phyloP scores from a whole-genome alignment of 306 rosid species.

The Acacia confusa region DNA sequence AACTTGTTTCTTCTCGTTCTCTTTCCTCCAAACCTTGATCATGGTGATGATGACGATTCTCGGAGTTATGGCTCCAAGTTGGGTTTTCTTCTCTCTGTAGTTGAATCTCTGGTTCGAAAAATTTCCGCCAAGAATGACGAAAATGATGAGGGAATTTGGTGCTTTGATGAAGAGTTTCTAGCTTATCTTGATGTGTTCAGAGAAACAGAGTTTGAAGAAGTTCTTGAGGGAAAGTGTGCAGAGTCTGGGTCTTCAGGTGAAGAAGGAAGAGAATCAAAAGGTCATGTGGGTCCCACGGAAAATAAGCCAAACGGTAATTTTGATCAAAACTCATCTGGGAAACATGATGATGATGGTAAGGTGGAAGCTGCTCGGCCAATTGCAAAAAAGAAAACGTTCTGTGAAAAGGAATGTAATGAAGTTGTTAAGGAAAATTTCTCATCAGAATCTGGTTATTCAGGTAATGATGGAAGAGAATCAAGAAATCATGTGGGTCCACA shows the following conservation, averaged over 20 bases:
- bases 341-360: background rate
- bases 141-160: conserved; percentile 6
- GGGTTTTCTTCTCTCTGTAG: conserved; percentile 39
- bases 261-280: background rate
- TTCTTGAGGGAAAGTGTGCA: conserved; percentile 11
- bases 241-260: background rate
- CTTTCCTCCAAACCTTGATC: conserved; percentile 13
- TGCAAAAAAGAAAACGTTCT: background rate
- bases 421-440: background rate
- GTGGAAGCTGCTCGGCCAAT: background rate
- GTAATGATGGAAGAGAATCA: background rate
- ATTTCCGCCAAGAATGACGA: background rate
- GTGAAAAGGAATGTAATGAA: background rate
- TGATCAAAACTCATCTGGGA: background rate
- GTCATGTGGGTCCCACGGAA: background rate
- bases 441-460: background rate
- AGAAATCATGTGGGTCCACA: background rate
- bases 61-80: background rate
- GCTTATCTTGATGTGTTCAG: conserved; percentile 58
- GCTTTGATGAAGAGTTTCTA: conserved; percentile 51
- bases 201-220: conserved; percentile 26
- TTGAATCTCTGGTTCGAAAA: conserved; percentile 1
- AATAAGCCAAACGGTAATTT: background rate
- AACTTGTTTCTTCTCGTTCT: conserved; percentile 42
- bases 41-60: background rate